Base-by-base conservation (phyloP, 495 filamentous ascomycete species). In the Talaromyces borbonicus region DNA sequence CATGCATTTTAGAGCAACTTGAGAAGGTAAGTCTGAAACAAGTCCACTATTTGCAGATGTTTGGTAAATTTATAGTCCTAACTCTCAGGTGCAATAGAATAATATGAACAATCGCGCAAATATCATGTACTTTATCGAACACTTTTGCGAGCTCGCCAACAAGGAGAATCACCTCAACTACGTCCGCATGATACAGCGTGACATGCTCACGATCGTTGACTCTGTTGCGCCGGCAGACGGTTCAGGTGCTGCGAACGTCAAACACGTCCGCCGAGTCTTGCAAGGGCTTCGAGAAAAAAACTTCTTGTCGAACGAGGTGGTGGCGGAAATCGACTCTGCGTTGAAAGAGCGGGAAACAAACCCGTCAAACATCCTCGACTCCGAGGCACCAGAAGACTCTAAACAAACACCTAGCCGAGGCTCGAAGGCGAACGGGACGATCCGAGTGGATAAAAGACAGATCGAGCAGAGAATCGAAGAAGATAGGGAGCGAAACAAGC, bases 51-150 rank as follows among this genome's bases (percentile, higher is more conserved):
- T n/a, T n/a, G n/a, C n/a, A n/a, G n/a, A n/a, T n/a, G n/a, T n/a
- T n/a, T n/a, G n/a, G n/a, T n/a, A n/a, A n/a, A n/a, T n/a, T n/a
- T n/a, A n/a, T n/a, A n/a, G n/a, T n/a, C 20, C 46, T 49, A n/a
- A 44, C 5, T 5, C 41, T 3, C 3, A 16, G 8, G 5, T 36
- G n/a, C 2, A 20, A 33, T 46, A 90, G 78, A 93, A 85, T 55
- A 87, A 82, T 50, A 93, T 97, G 83, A 99, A 99, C 67, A 95
- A 81, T 37, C 74, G 90, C 35, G 93, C 94, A 24, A 99, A 99
- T 56, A 95, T 99, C 62, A 90, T 99, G 84, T 97, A 92, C 67
- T 97, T 99, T 69, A 81, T 97, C 57, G 90, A 97, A 59, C 83
- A 88, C 50, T 82, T 99, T 45, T 87, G 90, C 64, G 90, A 96